These are phyloP conservation scores for Oryza punctata DNA, from an alignment of 176 grass and related monocot genomes.

Conservation along the genomic window DNA sequence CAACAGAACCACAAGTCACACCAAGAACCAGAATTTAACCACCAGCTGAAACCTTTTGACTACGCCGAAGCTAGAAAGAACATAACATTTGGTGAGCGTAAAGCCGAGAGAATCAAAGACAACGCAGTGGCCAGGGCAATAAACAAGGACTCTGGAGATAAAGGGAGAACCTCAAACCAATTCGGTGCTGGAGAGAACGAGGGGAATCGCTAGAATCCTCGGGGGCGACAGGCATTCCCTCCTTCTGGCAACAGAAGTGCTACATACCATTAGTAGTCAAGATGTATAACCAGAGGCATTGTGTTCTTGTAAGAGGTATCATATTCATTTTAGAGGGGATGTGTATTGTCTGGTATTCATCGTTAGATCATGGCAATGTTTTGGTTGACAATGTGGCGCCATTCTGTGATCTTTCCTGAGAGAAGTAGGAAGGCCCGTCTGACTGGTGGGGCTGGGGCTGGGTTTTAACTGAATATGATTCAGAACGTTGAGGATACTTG, in stretches of 20 bases:
- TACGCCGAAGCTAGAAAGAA: constrained; percentile 75
- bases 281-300: constrained; percentile 10
- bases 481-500: constrained; percentile 30
- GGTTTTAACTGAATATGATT: constrained; percentile 15
- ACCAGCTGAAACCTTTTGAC: constrained; percentile 60
- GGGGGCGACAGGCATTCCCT: constrained; percentile 77
- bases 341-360: background rate
- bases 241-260: constrained; percentile 79
- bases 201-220: constrained; percentile 52
- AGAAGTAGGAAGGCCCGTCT: background rate
- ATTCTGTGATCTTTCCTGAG: background rate
- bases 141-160: constrained; percentile 40
- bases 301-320: background rate
- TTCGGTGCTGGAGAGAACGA: constrained; percentile 34
- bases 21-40: constrained; percentile 43
- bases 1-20: constrained; percentile 36
- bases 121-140: constrained; percentile 46
- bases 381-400: background rate
- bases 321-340: background rate
- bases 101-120: constrained; percentile 45
- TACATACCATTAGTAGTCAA: constrained; percentile 53
- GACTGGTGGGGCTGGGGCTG: background rate
- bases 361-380: background rate
- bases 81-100: constrained; percentile 46
- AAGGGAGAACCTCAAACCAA: constrained; percentile 8